Evolutionary conservation across 108 stramenopile species (phyloP).

Genomic region (Conticribra weissflogii): DNA sequence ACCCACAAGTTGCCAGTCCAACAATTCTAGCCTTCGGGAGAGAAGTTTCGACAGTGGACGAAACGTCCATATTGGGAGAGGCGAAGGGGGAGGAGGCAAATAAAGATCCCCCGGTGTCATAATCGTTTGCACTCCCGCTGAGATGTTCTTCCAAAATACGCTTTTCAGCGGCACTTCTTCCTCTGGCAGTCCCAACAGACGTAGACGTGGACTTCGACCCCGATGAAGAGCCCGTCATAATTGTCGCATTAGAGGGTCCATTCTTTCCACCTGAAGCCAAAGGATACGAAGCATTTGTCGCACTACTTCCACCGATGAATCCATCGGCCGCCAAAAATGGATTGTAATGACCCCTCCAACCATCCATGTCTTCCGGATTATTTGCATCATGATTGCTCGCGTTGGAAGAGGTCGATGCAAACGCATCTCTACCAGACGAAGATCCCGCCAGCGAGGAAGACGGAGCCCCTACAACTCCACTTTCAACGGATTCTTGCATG

Average conservation of each 20-base stretch:
- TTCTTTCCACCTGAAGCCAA: not conserved
- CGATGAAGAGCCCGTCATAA: slow-evolving; percentile 1
- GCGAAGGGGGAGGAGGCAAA: slow-evolving; percentile 48
- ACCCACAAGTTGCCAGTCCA: slow-evolving; percentile 27
- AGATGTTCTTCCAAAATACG: slow-evolving; percentile 49
- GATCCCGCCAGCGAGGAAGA: not conserved
- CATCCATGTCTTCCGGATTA: slow-evolving; percentile 75
- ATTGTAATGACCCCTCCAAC: slow-evolving; percentile 84
- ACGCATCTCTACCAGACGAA: slow-evolving; percentile 4
- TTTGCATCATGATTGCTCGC: not conserved
- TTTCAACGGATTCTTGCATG: not conserved
- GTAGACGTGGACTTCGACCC: slow-evolving; percentile 22
- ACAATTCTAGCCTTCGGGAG: slow-evolving; percentile 28
- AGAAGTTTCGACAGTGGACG: slow-evolving; percentile 1
- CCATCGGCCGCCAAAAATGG: slow-evolving; percentile 56
- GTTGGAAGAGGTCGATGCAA: slow-evolving; percentile 9
- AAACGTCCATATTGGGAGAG: not conserved
- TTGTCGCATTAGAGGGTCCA: not conserved
- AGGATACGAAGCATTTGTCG: not conserved
- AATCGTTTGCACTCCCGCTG: slow-evolving; percentile 9
- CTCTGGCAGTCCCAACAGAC: not conserved
- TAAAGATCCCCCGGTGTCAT: slow-evolving; percentile 2
- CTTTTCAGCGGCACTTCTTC: slow-evolving; percentile 27
- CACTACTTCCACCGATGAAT: not conserved
- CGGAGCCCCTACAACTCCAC: not conserved